Evolutionary conservation across 2,329 filamentous ascomycete genomes (phyloP), one percentile per base, ranked within the genome.

Genomic region (Cytospora leucostoma): DNA sequence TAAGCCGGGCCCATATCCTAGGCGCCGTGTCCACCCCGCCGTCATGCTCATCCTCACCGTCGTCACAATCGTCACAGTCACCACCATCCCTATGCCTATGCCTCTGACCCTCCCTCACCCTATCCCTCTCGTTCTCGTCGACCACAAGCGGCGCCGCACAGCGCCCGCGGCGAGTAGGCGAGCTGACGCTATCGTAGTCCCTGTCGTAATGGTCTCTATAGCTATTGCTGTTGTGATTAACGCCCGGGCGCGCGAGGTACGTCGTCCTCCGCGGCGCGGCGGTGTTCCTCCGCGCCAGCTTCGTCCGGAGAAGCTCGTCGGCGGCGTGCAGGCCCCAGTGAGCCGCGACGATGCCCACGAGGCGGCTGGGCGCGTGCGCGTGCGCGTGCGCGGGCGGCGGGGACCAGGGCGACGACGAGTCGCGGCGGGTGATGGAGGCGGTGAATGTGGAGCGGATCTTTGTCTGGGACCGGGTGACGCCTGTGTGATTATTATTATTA

Each of bases 391-490:
- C 69, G 2, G 74, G 75, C 12, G 74, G 75, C 3, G 81, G 80
- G 5, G 81, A 84, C 84, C 83, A 87, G 27, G 75, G 73, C 0
- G 84, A 86, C 8, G 74, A 66, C 0, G 76, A 69, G 67, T 82
- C 80, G 62, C 81, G 78, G 44, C 80, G 74, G 61, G 78, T 80
- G 53, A 88, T 77, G 13, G 77, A 74, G 10, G 83, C 84, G 3
- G 76, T 81, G 6, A 77, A 81, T 15, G 76, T 78, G 5, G 85
- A 88, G 67, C 84, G 78, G 27, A 88, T 70, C 15, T 71, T 78
- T 37, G 83, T 88, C 34, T 77, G 74, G 27, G 80, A 71, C 12
- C 72, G 72, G 17, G 74, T 74, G 27, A 80, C 71, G 1, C 78
- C 78, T 21, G n/a, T 54, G 44, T 8, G 1, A n/a, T 17, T 19